Base-by-base conservation (phyloP, 768 basidiomycete genomes). In the Suillus occidentalis region DNA sequence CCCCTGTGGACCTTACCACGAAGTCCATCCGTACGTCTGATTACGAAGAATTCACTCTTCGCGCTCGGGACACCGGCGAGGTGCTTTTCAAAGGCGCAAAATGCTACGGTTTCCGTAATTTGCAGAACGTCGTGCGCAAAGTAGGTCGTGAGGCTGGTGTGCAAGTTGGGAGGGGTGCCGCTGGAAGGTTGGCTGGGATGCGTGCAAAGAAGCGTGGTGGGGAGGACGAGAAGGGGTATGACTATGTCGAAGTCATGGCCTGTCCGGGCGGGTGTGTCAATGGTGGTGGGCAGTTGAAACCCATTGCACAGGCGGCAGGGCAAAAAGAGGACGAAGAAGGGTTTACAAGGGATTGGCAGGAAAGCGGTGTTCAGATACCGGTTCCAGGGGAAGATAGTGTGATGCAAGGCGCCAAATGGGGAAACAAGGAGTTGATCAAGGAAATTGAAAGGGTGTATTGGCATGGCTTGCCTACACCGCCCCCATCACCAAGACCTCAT, bases 201-300 rank as follows among this genome's bases (percentile, higher is more conserved):
- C 73, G 71, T 73, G 71, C 62, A 68, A 77, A 71, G 74, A 81
- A 73, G 62, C 76, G 71, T 66, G 75, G 71, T 16, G 72, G 53
- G 45, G 77, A 76, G 60, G 79, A 75, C 13, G 82, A 83, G 61
- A 78, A 76, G 60, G 80, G 82, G 50, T 94, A 94, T 74, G 94
- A 97, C 78, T 97, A 95, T 75, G 89, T 97, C 47, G 95, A 97
- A 73, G 95, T 99, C 67, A 99, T 99, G 97, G 97, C 97, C 40
- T 99, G 97, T 80, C 97, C 97, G 0, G 89, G 91, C 0, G 97
- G 97, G 20, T 99, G 97, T 75, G 94, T 97, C 49, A 98, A 98
- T 74, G 97, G 97, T 9, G 97, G 97, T 25, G 97, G 97, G 6
- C 97, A 99, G 80, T 76, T 59, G 36, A 34, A 59, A 42, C 42